phyloP scores from a whole-genome alignment of 306 rosid genomes.

The Prunus kanzakura region DNA sequence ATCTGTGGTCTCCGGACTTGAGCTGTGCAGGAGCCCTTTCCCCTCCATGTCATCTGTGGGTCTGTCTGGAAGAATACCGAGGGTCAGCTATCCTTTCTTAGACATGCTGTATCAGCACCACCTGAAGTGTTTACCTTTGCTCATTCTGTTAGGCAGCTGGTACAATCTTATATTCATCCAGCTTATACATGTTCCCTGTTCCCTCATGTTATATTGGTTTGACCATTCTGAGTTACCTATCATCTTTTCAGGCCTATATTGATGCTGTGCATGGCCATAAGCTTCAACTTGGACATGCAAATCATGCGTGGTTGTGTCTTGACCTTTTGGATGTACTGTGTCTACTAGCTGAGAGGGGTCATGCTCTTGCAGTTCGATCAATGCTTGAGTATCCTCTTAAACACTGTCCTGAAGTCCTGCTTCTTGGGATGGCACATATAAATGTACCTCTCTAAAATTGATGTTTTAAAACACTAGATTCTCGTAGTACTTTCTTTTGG shows the following conservation, averaged over 20 bases:
- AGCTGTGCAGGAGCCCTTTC: conserved; percentile 76
- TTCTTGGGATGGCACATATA: conserved; percentile 82
- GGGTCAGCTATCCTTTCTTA: conserved; percentile 94
- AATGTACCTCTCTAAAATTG: conserved; percentile 48
- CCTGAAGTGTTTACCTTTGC: conserved; percentile 82
- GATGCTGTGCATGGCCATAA: conserved; percentile 75
- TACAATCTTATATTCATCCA: conserved; percentile 32
- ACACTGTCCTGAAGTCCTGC: conserved; percentile 87
- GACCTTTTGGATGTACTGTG: conserved; percentile 80
- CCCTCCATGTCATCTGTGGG: conserved; percentile 90
- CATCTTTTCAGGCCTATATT: conserved; percentile 51
- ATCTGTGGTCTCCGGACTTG: conserved; percentile 23
- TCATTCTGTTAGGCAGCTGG: conserved; percentile 81
- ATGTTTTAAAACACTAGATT: background rate
- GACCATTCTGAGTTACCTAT: conserved; percentile 7
- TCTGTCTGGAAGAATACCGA: conserved; percentile 94
- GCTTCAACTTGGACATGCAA: conserved; percentile 74
- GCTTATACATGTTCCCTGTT: conserved; percentile 14
- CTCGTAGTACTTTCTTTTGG: background rate
- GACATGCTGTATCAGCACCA: conserved; percentile 74
- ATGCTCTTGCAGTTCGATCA: conserved; percentile 74
- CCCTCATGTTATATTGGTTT: background rate
- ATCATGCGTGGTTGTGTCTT: conserved; percentile 92
- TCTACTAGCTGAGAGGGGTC: conserved; percentile 91
- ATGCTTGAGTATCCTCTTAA: conserved; percentile 82